These are phyloP conservation scores for Cladosporium sp. DNA, from an alignment of 2,329 filamentous ascomycete genomes.

Conservation along the genomic window DNA sequence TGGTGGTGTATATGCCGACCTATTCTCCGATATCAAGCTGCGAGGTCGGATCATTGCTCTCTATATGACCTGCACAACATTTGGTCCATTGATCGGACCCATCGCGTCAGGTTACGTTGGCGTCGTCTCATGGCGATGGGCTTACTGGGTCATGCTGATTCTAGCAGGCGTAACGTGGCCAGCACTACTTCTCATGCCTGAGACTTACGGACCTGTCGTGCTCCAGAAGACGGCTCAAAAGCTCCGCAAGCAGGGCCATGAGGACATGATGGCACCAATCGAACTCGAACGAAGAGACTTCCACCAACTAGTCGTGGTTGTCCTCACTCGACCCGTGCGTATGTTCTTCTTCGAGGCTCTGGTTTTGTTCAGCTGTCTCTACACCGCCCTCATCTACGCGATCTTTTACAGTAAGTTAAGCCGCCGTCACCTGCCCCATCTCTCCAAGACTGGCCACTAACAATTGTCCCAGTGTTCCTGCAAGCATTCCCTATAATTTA, in stretches of 20 bases:
- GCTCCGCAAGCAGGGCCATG: slow-evolving; percentile 55
- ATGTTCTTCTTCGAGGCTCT: slow-evolving; percentile 75
- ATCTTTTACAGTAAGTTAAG: slow-evolving; percentile 57
- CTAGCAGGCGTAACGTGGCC: slow-evolving; percentile 63
- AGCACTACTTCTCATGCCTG: slow-evolving; percentile 61
- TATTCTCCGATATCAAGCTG: slow-evolving; percentile 58
- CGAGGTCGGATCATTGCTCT: slow-evolving; percentile 62
- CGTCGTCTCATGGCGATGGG: slow-evolving; percentile 67
- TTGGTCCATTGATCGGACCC: slow-evolving; percentile 67
- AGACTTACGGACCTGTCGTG: slow-evolving; percentile 49
- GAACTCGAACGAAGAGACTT: slow-evolving; percentile 61
- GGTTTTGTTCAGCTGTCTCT: slow-evolving; percentile 69
- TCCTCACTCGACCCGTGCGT: slow-evolving; percentile 68
- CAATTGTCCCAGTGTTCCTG: slow-evolving; percentile 60
- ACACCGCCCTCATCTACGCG: slow-evolving; percentile 63
- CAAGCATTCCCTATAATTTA: slow-evolving; percentile 72
- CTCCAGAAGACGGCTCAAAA: slow-evolving; percentile 51
- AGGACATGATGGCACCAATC: slow-evolving; percentile 57
- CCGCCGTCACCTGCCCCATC: background rate
- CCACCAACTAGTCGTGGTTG: slow-evolving; percentile 61
- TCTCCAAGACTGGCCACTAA: background rate
- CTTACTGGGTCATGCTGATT: slow-evolving; percentile 70
- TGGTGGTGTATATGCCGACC: slow-evolving; percentile 63
- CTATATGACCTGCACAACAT: slow-evolving; percentile 68
- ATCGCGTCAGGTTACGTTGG: slow-evolving; percentile 65